A percentile compares a stretch with the other conserved stretches of the same genome.
phyloP scores from a whole-genome alignment of 108 stramenopile species.

The Licmophora abbreviata region DNA sequence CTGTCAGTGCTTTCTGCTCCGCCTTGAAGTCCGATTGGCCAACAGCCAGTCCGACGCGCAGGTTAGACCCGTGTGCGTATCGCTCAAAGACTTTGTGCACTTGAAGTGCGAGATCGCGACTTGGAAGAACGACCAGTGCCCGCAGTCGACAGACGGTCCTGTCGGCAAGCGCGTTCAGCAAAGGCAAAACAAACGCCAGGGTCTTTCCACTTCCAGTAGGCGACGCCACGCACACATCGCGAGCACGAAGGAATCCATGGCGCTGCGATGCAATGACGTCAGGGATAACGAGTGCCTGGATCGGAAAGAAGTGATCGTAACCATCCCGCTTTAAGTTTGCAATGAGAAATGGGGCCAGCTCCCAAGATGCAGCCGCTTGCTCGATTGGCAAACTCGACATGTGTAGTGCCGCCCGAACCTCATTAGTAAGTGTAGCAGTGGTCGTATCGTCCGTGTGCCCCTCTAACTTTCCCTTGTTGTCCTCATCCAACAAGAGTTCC shows the following conservation, averaged over 20 bases:
- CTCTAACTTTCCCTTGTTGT: not conserved
- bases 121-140: conserved; percentile 88
- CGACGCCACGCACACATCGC: conserved; percentile 84
- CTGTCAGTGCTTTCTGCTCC: conserved; percentile 54
- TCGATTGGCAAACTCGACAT: conserved; percentile 53
- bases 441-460: conserved; percentile 7
- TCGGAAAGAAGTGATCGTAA: conserved; percentile 81
- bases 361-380: conserved; percentile 57
- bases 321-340: conserved; percentile 54
- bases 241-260: conserved; percentile 27
- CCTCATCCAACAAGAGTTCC: conserved; percentile 23
- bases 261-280: conserved; percentile 68
- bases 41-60: conserved; percentile 83
- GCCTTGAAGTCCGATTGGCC: conserved; percentile 71
- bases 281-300: conserved; percentile 82
- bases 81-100: conserved; percentile 79
- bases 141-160: conserved; percentile 67
- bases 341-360: conserved; percentile 64
- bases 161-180: conserved; percentile 64
- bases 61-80: conserved; percentile 64
- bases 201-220: conserved; percentile 90
- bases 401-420: conserved; percentile 40
- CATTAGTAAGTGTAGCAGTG: conserved; percentile 5
- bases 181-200: conserved; percentile 75
- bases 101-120: conserved; percentile 83